phyloP scores from a whole-genome alignment of 345 rosid genomes.

The Erodium maritimum region DNA sequence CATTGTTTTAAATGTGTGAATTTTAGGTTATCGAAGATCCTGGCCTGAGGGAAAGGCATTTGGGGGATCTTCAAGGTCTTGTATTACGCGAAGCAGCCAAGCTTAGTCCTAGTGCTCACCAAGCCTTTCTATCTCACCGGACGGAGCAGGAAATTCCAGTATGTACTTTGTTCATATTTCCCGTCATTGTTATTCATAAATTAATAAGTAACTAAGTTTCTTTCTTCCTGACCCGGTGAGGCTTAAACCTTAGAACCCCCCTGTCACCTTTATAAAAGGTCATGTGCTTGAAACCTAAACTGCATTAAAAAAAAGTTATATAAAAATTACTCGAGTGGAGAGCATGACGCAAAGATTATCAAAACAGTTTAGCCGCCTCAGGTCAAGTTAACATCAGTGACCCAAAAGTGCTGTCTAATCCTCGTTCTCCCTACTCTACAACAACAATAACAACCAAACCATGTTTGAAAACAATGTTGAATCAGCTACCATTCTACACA shows the following conservation, averaged over 20 bases:
- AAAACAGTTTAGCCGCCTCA: too few relatives aligned
- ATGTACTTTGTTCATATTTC: constrained; percentile 10
- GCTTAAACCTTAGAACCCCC: background rate
- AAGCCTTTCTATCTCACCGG: constrained; percentile 45
- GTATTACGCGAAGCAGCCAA: constrained; percentile 41
- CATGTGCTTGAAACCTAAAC: background rate
- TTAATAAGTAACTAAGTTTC: background rate
- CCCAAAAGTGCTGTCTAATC: too few relatives aligned
- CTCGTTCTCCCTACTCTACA: too few relatives aligned
- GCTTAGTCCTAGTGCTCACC: constrained; percentile 37
- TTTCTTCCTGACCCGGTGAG: background rate
- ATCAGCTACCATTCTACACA: too few relatives aligned
- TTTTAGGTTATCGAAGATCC: constrained; percentile 56
- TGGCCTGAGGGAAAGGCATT: constrained; percentile 58
- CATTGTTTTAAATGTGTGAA: constrained; percentile 4
- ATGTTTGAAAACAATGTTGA: too few relatives aligned
- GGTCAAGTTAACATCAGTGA: too few relatives aligned
- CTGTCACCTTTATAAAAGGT: background rate
- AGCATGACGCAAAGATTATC: too few relatives aligned
- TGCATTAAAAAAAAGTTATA: background rate
- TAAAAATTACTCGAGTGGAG: too few relatives aligned
- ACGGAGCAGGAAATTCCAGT: constrained; percentile 68
- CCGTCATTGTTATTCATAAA: background rate
- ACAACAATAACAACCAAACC: too few relatives aligned
- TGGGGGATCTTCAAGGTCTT: constrained; percentile 82